Conservation (phyloP, 2,329 filamentous ascomycete genomes). For the Diaporthe citrichinensis region DNA sequence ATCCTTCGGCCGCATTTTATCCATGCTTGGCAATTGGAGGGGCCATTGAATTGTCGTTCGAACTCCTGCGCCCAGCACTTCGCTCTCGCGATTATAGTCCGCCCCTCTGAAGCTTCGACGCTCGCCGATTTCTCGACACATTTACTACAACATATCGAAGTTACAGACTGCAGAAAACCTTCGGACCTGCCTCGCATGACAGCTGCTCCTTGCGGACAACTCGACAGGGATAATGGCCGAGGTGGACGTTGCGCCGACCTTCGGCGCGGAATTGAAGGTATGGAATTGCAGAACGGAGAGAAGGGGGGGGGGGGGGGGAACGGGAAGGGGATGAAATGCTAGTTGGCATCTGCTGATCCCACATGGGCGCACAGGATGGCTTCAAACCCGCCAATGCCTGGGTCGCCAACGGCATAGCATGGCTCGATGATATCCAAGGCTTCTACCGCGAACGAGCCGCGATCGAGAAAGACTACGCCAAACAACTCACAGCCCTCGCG, state of each 20-base stretch:
- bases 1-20: conserved; percentile 25
- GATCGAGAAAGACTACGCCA: conserved; percentile 97
- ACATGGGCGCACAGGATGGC: conserved; percentile 76
- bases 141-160: neutral
- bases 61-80: conserved; percentile 18
- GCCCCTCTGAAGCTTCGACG: conserved; percentile 22
- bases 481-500: conserved; percentile 87
- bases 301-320: neutral
- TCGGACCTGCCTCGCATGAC: conserved; percentile 38
- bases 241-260: conserved; percentile 85
- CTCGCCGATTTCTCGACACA: neutral
- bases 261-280: conserved; percentile 96
- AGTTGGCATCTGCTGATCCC: conserved; percentile 15
- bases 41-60: conserved; percentile 16
- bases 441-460: conserved; percentile 96
- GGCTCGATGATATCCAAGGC: conserved; percentile 96
- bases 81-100: neutral
- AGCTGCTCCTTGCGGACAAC: conserved; percentile 37
- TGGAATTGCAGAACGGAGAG: conserved; percentile 43
- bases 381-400: conserved; percentile 96
- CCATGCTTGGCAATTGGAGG: conserved; percentile 38
- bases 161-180: neutral
- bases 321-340: neutral
- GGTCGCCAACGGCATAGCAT: conserved; percentile 90
- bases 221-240: conserved; percentile 76